Evolutionary conservation across 805 yeast species (phyloP), one percentile per base, ranked within the genome.

Genomic region (Wickerhamiella australiensis): DNA sequence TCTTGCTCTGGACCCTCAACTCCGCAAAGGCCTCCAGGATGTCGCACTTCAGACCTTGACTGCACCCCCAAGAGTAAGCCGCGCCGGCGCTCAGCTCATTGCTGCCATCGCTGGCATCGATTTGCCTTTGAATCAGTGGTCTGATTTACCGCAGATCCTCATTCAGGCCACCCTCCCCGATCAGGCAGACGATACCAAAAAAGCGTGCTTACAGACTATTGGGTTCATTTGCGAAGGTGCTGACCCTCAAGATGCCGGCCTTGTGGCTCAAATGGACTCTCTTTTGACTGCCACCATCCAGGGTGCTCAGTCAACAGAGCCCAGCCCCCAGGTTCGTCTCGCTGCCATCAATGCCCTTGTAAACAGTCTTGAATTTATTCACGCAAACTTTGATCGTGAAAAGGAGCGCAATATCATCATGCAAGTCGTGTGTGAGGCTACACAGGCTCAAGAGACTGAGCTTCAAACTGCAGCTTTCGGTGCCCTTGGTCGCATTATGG

Each of bases 371-470:
- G 94, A 82, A 56, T 92, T 90, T 65, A 86, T 92, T 67, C 79
- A 82, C 53, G 75, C 73, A 60, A 92, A 92, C 68, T 92, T 92
- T 72, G 87, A 80, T 58, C 76, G 83, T 52, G 97, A 90, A 62
- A 94, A 92, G 53, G 98, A 92, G 72, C 78, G 98, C 62, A 88
- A 92, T 65, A 87, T 83, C 67, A 84, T 92, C 65, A 92, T 92
- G 98, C 96, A 87, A 71, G 96, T 92, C 40, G 96, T 92, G 13
- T 92, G 98, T 69, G 97, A 92, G 68, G 95, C 96, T 15, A 88
- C 98, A n/a, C 96, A 90, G 66, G 84, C 94, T 20, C 75, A 76
- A 31, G 83, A 82, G 61, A 68, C 73, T 42, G 94, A 84, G 58
- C 72, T 92, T 55, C 95, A 88, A 68, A 90, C 94, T 7, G 82